These are phyloP conservation scores for Cercophora newfieldiana DNA, from an alignment of 495 filamentous ascomycete species.

Conservation along the genomic window DNA sequence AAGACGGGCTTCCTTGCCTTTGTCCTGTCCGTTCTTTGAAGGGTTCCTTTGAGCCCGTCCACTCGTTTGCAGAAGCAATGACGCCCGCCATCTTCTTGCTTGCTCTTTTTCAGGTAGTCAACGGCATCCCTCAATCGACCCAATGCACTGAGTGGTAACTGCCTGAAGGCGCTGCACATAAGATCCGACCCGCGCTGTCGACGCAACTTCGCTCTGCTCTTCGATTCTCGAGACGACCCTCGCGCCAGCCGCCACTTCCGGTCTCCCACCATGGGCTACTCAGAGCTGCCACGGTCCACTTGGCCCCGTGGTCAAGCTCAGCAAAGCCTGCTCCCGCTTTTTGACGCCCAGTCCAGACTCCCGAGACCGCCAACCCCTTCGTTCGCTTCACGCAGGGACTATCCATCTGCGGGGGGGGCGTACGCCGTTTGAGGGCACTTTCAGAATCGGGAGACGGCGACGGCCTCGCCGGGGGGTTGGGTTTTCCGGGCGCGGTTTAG, in stretches of 20 bases:
- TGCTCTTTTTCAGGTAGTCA: background rate
- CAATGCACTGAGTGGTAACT: background rate
- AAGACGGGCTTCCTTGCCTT: background rate
- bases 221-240: slow-evolving; percentile 6
- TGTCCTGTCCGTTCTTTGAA: background rate
- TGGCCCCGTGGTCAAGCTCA: background rate
- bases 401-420: background rate
- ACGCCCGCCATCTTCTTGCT: background rate
- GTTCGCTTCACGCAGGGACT: background rate
- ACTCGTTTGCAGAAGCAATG: slow-evolving; percentile 3
- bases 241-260: background rate
- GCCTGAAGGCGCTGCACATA: background rate
- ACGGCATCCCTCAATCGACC: background rate
- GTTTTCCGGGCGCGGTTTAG: background rate
- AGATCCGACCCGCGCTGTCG: background rate
- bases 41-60: slow-evolving; percentile 3
- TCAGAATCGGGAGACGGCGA: background rate
- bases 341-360: background rate
- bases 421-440: background rate
- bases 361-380: background rate
- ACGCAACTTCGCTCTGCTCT: slow-evolving; percentile 3
- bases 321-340: slow-evolving; percentile 8
- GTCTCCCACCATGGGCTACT: background rate
- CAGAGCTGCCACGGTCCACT: background rate
- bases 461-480: background rate